Evolutionary conservation across 2,329 filamentous ascomycete species (phyloP).

Genomic region (Colletotrichum sp.): DNA sequence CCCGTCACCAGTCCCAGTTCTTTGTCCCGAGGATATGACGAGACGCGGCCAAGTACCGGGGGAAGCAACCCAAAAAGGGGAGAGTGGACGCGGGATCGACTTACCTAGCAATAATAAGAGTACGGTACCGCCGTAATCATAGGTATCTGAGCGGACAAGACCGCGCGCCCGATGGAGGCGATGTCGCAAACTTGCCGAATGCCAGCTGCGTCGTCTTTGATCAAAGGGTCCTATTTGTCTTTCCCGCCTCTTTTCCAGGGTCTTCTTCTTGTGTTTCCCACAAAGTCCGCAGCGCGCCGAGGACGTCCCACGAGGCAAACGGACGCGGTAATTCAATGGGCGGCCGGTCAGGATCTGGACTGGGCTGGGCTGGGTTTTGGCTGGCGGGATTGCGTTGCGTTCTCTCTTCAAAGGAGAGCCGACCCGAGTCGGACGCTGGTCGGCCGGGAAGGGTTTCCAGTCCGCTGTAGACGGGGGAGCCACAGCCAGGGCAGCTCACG

Average conservation of each 20-base stretch:
- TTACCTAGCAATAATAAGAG: not conserved
- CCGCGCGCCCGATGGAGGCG: not conserved
- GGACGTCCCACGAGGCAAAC: not conserved
- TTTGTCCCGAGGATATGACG: slow-evolving; percentile 17
- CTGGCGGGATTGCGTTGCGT: not conserved
- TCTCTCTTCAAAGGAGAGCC: not conserved
- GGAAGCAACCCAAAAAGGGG: slow-evolving; percentile 10
- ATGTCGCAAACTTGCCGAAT: not conserved
- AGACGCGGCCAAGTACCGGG: slow-evolving; percentile 10
- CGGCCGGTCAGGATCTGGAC: not conserved
- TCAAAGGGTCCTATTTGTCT: not conserved
- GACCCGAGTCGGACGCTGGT: not conserved
- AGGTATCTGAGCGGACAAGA: not conserved
- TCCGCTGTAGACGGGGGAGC: not conserved
- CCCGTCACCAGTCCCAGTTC: not conserved
- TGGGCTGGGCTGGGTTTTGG: not conserved
- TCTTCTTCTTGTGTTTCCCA: not conserved
- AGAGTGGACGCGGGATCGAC: not conserved
- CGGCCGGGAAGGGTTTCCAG: not conserved
- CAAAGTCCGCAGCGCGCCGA: not conserved
- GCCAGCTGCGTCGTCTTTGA: not conserved
- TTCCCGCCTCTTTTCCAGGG: not conserved
- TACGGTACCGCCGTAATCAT: not conserved
- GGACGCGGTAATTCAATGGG: not conserved
- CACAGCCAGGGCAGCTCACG: not conserved